Base-by-base conservation (phyloP, 768 basidiomycete species). In the Termitomyces sp. region DNA sequence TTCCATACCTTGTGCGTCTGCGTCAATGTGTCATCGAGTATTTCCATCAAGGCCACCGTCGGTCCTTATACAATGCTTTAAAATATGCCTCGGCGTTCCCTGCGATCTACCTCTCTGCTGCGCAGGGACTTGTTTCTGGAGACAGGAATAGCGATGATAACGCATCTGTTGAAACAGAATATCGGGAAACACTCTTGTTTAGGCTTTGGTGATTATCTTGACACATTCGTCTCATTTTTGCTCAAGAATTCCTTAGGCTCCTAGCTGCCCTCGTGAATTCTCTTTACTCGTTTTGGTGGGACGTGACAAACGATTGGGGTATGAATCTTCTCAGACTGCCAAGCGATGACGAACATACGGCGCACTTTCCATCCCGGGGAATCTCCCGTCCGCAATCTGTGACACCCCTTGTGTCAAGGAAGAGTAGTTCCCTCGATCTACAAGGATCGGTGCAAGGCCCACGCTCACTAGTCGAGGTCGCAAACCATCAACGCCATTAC, bases 41-140 rank as follows among this genome's bases (percentile, higher is more conserved):
- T 70, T 80, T 68, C 60, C 79, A 78, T 59, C 83, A 78, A 33
- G 71, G 76, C 20, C 90, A 88, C 60, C 79, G 79, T 24, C 85
- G 90, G 36, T 88, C 93, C 1, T 75, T 98, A 22, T 84, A 82
- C 72, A 99, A 98, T 70, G 96, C 95, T 0, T 68, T 95, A 58
- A 99, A 99, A 79, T 99, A 99, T 68, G 93, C 94, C 1, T 88
- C 94, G 16, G 87, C 97, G 0, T 97, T 99, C 70, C 97, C 97
- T 16, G 94, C 98, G 45, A 98, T 99, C 60, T 87, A 88, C 66
- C 79, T 99, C 33, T 95, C 94, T 60, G 95, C 96, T 20, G 88
- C 92, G 18, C 96, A 98, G 69, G 81, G 88, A 56, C 74, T 84
- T 36, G 84, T 90, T 16, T 75, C 84, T 24, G 72, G 76, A n/a